Base-by-base conservation (phyloP, 305 asterid species). In the Nicotiana rustica region DNA sequence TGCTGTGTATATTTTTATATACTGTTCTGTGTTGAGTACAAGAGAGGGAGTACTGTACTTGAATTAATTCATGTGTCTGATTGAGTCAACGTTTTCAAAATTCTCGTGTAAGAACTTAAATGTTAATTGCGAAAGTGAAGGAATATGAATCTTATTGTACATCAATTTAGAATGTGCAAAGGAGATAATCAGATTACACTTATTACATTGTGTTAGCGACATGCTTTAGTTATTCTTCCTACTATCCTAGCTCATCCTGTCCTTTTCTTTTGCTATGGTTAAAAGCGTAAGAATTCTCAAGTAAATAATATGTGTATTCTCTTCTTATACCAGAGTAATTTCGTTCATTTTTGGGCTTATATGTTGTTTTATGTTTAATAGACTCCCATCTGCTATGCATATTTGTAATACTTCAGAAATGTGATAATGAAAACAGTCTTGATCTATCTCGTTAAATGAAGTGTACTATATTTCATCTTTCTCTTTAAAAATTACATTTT, bases 191-290 rank as follows among this genome's bases (percentile, higher is more conserved):
- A 49, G 79, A n/a, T 73, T 73, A 13, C 55, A 73, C 0, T 14
- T 25, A 14, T 55, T 49, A 25, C 79, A 73, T 73, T 7, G 49
- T 25, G 9, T 49, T 49, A 31, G 64, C 0, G 64, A 73, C 15
- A 25, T 14, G 79, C 41, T 47, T 47, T 47, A 47, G 38, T 71
- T 19, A 21, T 71, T 41, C 35, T 44, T 71, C 25, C 9, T 21
- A 18, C 62, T 73, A 21, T 47, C 79, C 29, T 21, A 14, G 41
- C 62, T 71, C 78, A 47, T 71, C 38, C n/a, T 0, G 19, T 71
- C 21, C 61, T 71, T 19, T 19, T 71, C 78, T 19, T 21, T 44
- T 70, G 14, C 15, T 49, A 73, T 49, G 79, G 79, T 25, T 49
- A 6, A 57, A 49, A 73, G 79, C 41, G 4, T 14, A 49, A 73